These are phyloP conservation scores for Trichothecium roseum DNA, from an alignment of 2,329 filamentous ascomycete genomes.

Conservation along the genomic window DNA sequence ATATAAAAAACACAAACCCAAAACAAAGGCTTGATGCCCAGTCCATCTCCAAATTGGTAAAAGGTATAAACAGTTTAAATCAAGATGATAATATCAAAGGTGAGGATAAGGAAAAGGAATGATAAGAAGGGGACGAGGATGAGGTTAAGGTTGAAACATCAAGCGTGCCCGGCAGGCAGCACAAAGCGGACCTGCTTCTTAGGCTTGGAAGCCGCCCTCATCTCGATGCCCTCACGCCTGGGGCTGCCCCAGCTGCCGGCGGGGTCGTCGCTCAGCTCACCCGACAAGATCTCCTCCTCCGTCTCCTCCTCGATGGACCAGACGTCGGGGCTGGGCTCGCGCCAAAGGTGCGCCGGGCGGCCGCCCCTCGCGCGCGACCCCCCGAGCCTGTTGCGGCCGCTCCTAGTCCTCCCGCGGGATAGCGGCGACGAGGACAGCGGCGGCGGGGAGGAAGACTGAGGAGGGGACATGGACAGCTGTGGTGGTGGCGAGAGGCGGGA, in stretches of 20 bases:
- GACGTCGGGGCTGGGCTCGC: conserved; percentile 48
- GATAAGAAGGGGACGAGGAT: conserved; percentile 2
- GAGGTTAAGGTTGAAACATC: conserved; percentile 4
- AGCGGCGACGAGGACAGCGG: conserved; percentile 11
- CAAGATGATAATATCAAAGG: too few species aligned
- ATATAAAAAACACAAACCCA: too few species aligned
- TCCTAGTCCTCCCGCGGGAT: conserved; percentile 20
- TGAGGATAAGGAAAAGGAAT: background rate
- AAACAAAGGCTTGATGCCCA: too few species aligned
- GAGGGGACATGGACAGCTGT: conserved; percentile 19
- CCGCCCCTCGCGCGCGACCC: conserved; percentile 15
- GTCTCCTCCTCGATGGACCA: conserved; percentile 51
- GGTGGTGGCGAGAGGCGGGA: conserved; percentile 19
- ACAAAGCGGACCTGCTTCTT: conserved; percentile 48
- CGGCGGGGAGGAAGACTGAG: too few species aligned
- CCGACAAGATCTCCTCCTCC: conserved; percentile 43
- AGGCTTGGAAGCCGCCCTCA: conserved; percentile 33
- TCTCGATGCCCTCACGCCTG: conserved; percentile 10
- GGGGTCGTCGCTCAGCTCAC: conserved; percentile 32
- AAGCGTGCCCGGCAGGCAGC: conserved; percentile 26
- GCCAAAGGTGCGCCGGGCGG: conserved; percentile 36
- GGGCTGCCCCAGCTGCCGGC: conserved; percentile 16
- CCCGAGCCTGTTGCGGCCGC: conserved; percentile 16
- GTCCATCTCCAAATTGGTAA: too few species aligned
- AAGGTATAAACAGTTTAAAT: too few species aligned